Evolutionary conservation across 192 early-diverging fungal genomes (phyloP), one percentile per base, ranked within the genome.

Genomic region (Spizellomyces sp.): DNA sequence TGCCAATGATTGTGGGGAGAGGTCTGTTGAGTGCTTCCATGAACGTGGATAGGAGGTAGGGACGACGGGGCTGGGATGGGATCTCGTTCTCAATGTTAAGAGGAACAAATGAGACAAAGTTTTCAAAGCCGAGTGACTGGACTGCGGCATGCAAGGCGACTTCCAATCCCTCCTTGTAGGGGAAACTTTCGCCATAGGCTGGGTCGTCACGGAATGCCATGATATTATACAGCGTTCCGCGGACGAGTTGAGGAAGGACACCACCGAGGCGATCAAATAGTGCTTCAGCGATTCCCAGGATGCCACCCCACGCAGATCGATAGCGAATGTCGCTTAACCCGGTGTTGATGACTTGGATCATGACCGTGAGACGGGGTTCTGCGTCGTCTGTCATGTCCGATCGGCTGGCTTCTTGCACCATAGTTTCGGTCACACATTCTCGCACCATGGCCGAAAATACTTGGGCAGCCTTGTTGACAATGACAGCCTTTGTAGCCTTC

Each of bases 21-120:
- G 80, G 44, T 75, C 84, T 43, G 89, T 90, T 71, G 89, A 94
- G 74, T 80, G 91, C 66, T 86, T 89, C 73, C 84, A 83, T 88
- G 67, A 98, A 87, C 58, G 94, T 73, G 27, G 96, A 90, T 64
- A 99, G 82, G 45, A 99, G 84, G 85, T 95, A 99, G 0, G 97
- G 94, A 50, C 97, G 88, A 45, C 92, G 90, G 2, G 77, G 72
- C n/a, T 80, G 60, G 58, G 67, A 67, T 21, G 81, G 78, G 56
- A 72, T 71, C 21, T 89, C 85, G 21, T 75, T 79, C 55, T 91
- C 90, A 62, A 99, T 87, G 77, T 99, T 99, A 43, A 98, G 79
- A 8, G 94, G 93, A 9, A 95, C 76, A 6, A 90, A 75, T 19
- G 78, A 60, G 60, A 94, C 78, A 69, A 98, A 95, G 22, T 72